Conservation (phyloP, 1,284 basidiomycete species). For the Sporisorium exsertum region DNA sequence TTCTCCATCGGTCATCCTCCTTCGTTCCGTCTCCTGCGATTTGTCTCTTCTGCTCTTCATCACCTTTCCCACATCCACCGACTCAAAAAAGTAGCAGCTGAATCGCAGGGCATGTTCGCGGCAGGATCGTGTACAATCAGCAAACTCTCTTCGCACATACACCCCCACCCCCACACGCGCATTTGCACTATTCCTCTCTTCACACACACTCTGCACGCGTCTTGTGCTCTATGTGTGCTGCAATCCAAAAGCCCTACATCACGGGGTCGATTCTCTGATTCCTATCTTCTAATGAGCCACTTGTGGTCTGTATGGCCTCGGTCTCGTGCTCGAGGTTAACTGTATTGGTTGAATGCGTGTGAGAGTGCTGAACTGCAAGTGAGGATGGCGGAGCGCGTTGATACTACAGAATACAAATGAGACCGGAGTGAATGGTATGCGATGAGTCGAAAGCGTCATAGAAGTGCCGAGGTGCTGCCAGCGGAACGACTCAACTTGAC, state of each 20-base stretch:
- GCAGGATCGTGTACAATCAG: conserved; percentile 51
- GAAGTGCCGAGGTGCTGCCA: too few relatives aligned
- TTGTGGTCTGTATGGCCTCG: not conserved
- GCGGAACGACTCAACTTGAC: too few relatives aligned
- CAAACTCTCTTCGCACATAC: conserved; percentile 24
- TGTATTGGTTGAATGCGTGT: not conserved
- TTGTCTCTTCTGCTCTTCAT: conserved; percentile 3
- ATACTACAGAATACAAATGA: not conserved
- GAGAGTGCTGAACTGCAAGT: not conserved
- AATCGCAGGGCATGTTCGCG: not conserved
- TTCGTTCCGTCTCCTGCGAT: not conserved
- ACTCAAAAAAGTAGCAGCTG: not conserved
- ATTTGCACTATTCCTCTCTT: conserved; percentile 16
- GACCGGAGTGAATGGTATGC: not conserved
- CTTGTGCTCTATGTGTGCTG: conserved; percentile 12
- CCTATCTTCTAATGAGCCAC: not conserved
- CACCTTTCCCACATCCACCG: not conserved
- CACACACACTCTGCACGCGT: conserved; percentile 7
- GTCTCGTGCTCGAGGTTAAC: not conserved
- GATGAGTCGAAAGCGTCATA: not conserved
- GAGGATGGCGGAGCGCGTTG: not conserved
- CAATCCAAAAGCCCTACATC: conserved; percentile 43
- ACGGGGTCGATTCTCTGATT: conserved; percentile 40
- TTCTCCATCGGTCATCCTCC: conserved; percentile 10
- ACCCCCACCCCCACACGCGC: conserved; percentile 3